Conservation (phyloP, 495 filamentous ascomycete species). For the Neurospora africana region DNA sequence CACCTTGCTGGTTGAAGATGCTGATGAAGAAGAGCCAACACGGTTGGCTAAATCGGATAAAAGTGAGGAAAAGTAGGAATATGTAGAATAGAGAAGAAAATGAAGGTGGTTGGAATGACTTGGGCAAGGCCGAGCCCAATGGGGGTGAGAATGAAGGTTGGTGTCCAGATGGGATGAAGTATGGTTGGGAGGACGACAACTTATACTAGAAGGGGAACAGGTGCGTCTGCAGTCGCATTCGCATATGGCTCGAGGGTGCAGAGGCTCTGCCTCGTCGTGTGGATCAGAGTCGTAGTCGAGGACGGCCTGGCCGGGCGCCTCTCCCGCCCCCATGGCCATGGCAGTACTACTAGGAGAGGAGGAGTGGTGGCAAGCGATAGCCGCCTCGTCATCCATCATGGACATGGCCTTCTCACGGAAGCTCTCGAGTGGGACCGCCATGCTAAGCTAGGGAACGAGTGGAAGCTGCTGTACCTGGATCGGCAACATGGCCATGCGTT, state of each 20-base stretch:
- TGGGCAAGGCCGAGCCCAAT: not conserved
- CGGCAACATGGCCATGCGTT: not conserved
- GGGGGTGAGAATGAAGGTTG: not conserved
- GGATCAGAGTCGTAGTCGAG: not conserved
- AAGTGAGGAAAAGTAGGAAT: not conserved
- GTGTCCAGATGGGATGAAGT: not conserved
- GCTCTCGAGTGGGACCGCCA: slow-evolving; percentile 4
- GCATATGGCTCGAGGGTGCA: slow-evolving; percentile 1
- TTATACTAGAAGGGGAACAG: not conserved
- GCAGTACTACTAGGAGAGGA: slow-evolving; percentile 5
- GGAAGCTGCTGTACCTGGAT: not conserved
- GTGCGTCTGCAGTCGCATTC: not conserved
- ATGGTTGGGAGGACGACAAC: not conserved
- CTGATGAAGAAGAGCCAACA: not conserved
- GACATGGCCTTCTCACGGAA: not conserved
- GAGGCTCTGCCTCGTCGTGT: slow-evolving; percentile 8
- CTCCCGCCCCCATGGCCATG: slow-evolving; percentile 9
- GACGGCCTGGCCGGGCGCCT: slow-evolving; percentile 1
- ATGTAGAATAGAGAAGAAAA: not conserved
- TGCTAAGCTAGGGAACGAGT: not conserved
- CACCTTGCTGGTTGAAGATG: not conserved
- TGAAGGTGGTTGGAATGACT: not conserved
- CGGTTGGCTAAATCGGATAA: not conserved
- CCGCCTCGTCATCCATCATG: slow-evolving; percentile 13
- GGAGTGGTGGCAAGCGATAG: slow-evolving; percentile 18